Conservation (phyloP, 805 yeast species). For the Nakazawaea peltata region DNA sequence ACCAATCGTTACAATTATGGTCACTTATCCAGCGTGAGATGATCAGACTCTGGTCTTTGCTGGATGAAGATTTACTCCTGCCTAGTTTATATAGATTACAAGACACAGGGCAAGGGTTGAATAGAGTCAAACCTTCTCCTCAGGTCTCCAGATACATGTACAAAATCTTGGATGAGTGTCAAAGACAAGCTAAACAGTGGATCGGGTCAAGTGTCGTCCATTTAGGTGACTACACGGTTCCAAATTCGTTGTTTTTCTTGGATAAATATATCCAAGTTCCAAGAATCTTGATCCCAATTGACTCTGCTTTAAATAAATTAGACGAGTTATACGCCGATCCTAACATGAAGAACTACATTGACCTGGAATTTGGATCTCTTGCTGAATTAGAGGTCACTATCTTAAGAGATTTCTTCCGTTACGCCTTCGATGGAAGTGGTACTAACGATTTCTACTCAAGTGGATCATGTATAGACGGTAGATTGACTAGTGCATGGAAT, state of each 20-base stretch:
- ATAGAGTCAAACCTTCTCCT: constrained; percentile 71
- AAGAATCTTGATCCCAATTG: constrained; percentile 65
- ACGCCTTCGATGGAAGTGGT: constrained; percentile 72
- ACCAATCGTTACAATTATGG: constrained; percentile 71
- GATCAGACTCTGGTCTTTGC: constrained; percentile 69
- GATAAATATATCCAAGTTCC: constrained; percentile 81
- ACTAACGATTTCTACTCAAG: constrained; percentile 80
- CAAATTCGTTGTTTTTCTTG: constrained; percentile 70
- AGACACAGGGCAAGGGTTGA: constrained; percentile 78
- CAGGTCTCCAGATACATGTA: constrained; percentile 63
- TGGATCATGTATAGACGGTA: constrained; percentile 79
- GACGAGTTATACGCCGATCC: constrained; percentile 46
- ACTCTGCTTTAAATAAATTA: constrained; percentile 45
- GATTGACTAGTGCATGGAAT: constrained; percentile 77
- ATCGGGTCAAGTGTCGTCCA: constrained; percentile 78
- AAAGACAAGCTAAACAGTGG: constrained; percentile 56
- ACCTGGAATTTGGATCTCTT: constrained; percentile 48
- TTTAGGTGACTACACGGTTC: constrained; percentile 78
- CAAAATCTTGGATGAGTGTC: constrained; percentile 56
- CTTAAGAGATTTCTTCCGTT: constrained; percentile 44
- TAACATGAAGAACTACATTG: constrained; percentile 39
- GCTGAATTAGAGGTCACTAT: constrained; percentile 43
- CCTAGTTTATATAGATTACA: constrained; percentile 47
- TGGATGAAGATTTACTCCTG: constrained; percentile 63
- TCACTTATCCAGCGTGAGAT: constrained; percentile 70